Conservation (phyloP, 2,329 filamentous ascomycete genomes). For the Orbilia javanica region DNA sequence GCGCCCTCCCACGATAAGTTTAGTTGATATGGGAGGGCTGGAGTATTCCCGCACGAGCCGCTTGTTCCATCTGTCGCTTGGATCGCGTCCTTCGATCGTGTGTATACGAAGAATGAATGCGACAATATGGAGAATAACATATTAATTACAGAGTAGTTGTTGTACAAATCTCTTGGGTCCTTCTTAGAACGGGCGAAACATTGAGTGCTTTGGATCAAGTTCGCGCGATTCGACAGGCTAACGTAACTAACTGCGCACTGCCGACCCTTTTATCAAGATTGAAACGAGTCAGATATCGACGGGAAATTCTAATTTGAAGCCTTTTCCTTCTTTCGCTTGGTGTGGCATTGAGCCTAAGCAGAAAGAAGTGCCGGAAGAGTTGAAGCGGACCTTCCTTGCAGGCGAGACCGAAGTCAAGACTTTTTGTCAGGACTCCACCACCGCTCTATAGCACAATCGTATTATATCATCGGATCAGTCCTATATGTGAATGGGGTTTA, state of each 20-base stretch:
- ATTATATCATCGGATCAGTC: constrained; percentile 48
- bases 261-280: constrained; percentile 16
- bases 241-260: background rate
- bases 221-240: constrained; percentile 16
- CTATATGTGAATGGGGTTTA: constrained; percentile 1
- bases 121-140: background rate
- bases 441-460: constrained; percentile 24
- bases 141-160: background rate
- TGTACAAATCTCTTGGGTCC: constrained; percentile 19
- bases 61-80: constrained; percentile 39
- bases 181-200: constrained; percentile 39
- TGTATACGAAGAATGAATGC: background rate
- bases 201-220: constrained; percentile 30
- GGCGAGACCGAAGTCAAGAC: constrained; percentile 39
- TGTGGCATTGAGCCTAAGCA: constrained; percentile 47
- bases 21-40: constrained; percentile 14
- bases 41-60: constrained; percentile 47
- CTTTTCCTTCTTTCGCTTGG: constrained; percentile 30
- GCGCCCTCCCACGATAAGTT: constrained; percentile 30
- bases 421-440: constrained; percentile 30
- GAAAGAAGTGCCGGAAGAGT: constrained; percentile 34
- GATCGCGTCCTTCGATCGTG: constrained; percentile 36
- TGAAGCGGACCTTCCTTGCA: constrained; percentile 49
- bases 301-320: constrained; percentile 9
- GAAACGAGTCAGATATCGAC: constrained; percentile 23